Evolutionary conservation across 352 stramenopile species (phyloP).

Genomic region (Pseudoperonospora humuli): DNA sequence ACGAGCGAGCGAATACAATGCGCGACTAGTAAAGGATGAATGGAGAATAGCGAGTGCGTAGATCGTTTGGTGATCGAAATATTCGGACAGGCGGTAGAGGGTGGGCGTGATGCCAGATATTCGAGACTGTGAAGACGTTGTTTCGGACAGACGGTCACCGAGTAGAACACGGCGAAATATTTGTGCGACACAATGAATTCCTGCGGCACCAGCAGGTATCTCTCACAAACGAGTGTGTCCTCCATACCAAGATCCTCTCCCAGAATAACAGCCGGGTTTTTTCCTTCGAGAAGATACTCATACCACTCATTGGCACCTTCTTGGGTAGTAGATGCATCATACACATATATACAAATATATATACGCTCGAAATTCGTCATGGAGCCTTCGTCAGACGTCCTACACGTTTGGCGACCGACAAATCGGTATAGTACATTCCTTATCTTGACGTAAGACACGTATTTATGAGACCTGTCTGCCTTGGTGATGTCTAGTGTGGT

Average conservation of each 20-base stretch:
- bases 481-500: no score
- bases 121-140: conserved; percentile 5
- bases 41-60: background rate
- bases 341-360: background rate
- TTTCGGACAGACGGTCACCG: conserved; percentile 16
- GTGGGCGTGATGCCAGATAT: conserved; percentile 1
- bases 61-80: conserved; percentile 3
- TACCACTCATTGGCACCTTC: no score
- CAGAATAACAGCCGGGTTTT: background rate
- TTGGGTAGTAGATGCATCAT: background rate
- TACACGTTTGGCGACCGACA: no score
- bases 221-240: background rate
- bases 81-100: conserved; percentile 13
- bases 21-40: conserved; percentile 1
- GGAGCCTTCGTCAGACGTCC: no score
- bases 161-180: background rate
- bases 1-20: conserved; percentile 3
- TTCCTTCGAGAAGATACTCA: no score
- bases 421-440: no score
- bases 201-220: conserved; percentile 9
- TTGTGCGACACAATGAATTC: conserved; percentile 14
- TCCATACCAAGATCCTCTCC: conserved; percentile 23
- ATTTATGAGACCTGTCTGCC: no score
- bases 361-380: background rate
- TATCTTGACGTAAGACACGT: no score